Base-by-base conservation (phyloP, 306 rosid genomes). In the Gynostemma pentaphyllum region DNA sequence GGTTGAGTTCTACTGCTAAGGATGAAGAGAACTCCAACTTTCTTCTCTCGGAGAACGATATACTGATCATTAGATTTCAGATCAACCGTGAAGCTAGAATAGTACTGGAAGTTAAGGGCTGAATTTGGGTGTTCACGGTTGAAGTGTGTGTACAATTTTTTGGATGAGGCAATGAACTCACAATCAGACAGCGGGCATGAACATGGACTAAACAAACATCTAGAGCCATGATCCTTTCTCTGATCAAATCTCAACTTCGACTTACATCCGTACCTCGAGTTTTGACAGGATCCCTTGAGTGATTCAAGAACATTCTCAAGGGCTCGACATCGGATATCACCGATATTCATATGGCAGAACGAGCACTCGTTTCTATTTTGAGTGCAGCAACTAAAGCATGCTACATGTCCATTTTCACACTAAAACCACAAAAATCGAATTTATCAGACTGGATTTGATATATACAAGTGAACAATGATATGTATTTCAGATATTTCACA, bases 351-450 rank as follows among this genome's bases (percentile, higher is more conserved):
- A 19, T 68, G 64, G 64, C 95, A 86, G 62, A 76, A 51, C 30
- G 95, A 79, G 48, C 92, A 86, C 74, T 80, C 84, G 50, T 84
- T 72, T 22, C 34, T 24, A 67, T 74, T 55, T 65, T 70, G 66
- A 24, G 21, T 53, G 66, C 89, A 80, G 71, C 95, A 86, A 30
- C 55, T 53, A 56, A 80, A 75, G 79, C 89, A 89, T 59, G 92
- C 92, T 64, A 79, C 74, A 56, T 89, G 97, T 21, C 97, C 97
- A 75, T 89, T 86, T 70, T 89, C 87, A 46, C 95, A 89, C 97
- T 89, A 51, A 28, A 69, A 75, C 36, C 61, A 78, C 41, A 49
- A 23, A 48, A 64, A 23, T 39, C n/a, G n/a, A n/a, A n/a, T 47
- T 41, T 22, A 44, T 29, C 51, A 65, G 45, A 49, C 51, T 40